Conservation (phyloP, 257 asterid genomes). For the Solanum neorickii region DNA sequence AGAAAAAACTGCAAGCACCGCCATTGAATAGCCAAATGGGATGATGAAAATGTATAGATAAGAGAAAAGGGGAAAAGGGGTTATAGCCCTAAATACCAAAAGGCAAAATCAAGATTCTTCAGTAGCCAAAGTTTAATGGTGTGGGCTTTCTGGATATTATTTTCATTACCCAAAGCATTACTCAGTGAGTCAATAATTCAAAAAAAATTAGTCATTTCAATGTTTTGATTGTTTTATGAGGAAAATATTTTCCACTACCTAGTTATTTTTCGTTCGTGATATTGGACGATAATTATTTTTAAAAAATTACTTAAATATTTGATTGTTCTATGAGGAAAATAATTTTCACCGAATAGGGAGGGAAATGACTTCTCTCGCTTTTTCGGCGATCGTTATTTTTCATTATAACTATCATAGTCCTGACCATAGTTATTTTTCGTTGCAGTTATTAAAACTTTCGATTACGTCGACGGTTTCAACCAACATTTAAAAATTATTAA, state of each 20-base stretch:
- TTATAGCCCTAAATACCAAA: slow-evolving; percentile 5
- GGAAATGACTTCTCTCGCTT: not conserved
- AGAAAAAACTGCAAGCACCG: not conserved
- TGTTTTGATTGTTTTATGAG: not conserved
- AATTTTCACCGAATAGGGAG: not conserved
- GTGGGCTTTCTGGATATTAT: slow-evolving; percentile 2
- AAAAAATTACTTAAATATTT: not conserved
- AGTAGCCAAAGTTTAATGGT: not conserved
- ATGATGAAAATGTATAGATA: not conserved
- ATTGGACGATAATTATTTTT: too few relatives aligned
- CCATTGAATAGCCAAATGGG: not conserved
- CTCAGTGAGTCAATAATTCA: not conserved
- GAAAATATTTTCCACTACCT: not conserved
- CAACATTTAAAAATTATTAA: not conserved
- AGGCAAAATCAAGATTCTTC: not conserved
- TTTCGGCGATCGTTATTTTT: not conserved
- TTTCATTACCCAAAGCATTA: not conserved
- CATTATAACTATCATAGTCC: not conserved
- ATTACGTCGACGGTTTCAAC: not conserved
- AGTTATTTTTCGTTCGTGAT: not conserved
- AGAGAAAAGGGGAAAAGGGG: not conserved
- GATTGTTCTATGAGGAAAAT: not conserved
- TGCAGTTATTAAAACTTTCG: accelerated
- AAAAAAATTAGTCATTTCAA: not conserved
- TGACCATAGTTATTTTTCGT: not conserved